These are phyloP conservation scores for Crepidotus sp. DNA, from an alignment of 1,284 basidiomycete species.

Conservation along the genomic window DNA sequence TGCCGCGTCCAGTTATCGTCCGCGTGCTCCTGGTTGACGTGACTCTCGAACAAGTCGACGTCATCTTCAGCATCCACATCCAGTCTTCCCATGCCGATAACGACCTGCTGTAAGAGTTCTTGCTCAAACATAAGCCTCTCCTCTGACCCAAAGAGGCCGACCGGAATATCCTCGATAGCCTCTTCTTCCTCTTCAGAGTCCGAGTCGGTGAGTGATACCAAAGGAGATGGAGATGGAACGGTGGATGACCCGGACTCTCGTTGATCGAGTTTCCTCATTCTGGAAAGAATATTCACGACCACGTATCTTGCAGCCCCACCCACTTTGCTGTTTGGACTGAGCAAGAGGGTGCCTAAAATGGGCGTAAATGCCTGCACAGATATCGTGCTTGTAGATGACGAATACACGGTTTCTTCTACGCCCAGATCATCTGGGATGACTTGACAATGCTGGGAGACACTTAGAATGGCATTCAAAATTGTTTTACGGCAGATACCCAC, in stretches of 20 bases:
- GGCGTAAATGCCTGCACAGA: conserved; percentile 86
- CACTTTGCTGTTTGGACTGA: conserved; percentile 71
- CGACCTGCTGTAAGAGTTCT: conserved; percentile 76
- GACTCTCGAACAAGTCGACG: conserved; percentile 14
- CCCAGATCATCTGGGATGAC: conserved; percentile 43
- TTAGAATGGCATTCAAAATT: conserved; percentile 11
- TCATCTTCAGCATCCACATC: conserved; percentile 40
- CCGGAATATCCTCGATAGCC: conserved; percentile 22
- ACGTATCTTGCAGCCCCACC: conserved; percentile 69
- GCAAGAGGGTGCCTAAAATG: conserved; percentile 80
- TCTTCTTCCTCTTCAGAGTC: conserved; percentile 23
- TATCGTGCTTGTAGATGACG: conserved; percentile 38
- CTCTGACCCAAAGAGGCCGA: conserved; percentile 43
- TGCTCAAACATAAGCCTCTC: conserved; percentile 63
- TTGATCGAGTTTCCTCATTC: conserved; percentile 48
- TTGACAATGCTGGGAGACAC: conserved; percentile 41
- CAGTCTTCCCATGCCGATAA: conserved; percentile 80
- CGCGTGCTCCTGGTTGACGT: conserved; percentile 2
- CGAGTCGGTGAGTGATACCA: conserved; percentile 9
- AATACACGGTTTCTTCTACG: conserved; percentile 27
- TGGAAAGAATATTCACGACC: conserved; percentile 70
- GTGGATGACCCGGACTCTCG: conserved; percentile 24
- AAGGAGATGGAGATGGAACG: conserved; percentile 2
- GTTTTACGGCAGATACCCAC: conserved; percentile 33
- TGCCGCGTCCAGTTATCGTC: conserved; percentile 8